These are phyloP conservation scores for Moniliophthora roreri DNA, from an alignment of 1,284 basidiomycete genomes.

Conservation along the genomic window DNA sequence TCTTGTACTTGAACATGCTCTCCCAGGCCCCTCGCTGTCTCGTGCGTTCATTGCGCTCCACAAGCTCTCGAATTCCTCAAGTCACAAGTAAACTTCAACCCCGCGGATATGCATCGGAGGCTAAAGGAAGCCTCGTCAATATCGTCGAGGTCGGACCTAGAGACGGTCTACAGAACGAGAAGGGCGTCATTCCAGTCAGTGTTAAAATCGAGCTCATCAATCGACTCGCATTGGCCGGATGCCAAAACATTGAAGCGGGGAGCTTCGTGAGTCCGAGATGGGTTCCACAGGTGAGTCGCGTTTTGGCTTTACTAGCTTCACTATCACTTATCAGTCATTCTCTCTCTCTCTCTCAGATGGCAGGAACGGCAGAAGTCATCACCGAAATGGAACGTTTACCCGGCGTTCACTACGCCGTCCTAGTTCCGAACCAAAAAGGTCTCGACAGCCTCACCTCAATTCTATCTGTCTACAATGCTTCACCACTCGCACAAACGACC, in stretches of 20 bases:
- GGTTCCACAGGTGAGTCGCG: slow-evolving; percentile 79
- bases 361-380: slow-evolving; percentile 76
- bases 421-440: slow-evolving; percentile 85
- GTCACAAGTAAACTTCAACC: background rate
- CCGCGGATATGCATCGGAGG: slow-evolving; percentile 10
- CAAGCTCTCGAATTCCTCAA: no score
- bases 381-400: slow-evolving; percentile 51
- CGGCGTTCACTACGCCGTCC: slow-evolving; percentile 75
- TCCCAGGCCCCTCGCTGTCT: background rate
- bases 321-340: background rate
- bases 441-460: slow-evolving; percentile 66
- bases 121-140: slow-evolving; percentile 43
- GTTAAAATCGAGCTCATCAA: slow-evolving; percentile 85
- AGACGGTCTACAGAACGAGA: slow-evolving; percentile 94
- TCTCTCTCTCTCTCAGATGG: slow-evolving; percentile 61
- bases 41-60: background rate
- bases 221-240: slow-evolving; percentile 69
- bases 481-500: slow-evolving; percentile 16
- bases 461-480: slow-evolving; percentile 37
- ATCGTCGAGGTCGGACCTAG: slow-evolving; percentile 93
- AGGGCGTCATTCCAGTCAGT: slow-evolving; percentile 67
- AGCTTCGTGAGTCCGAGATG: slow-evolving; percentile 93
- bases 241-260: slow-evolving; percentile 81
- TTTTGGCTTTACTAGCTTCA: background rate
- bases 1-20: background rate